These are phyloP conservation scores for Ceratobasidium sp. DNA, from an alignment of 1,284 basidiomycete species.

Conservation along the genomic window DNA sequence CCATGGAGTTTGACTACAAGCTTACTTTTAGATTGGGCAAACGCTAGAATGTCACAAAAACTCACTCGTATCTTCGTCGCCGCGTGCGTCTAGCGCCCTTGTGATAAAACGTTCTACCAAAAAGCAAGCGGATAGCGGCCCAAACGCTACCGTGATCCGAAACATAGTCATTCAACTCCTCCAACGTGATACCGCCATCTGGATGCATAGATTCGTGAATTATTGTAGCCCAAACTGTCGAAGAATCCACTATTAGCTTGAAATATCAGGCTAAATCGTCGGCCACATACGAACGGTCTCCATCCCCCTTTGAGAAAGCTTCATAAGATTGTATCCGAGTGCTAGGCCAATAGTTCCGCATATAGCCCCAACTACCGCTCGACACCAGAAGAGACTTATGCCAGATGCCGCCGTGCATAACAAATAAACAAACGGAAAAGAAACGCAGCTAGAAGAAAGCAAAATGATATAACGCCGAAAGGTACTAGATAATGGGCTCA, in stretches of 20 bases:
- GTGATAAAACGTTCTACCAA: constrained; percentile 29
- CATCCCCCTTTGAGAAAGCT: constrained; percentile 21
- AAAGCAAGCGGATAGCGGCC: constrained; percentile 26
- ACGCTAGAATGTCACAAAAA: not conserved
- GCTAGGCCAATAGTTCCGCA: constrained; percentile 22
- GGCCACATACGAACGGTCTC: constrained; percentile 23
- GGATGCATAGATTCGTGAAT: constrained; percentile 43
- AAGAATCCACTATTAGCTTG: not conserved
- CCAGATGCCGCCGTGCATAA: constrained; percentile 17
- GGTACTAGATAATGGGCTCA: no score
- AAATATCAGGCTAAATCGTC: no score
- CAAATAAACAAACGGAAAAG: constrained; percentile 31
- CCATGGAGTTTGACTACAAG: constrained; percentile 32
- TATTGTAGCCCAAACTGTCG: constrained; percentile 33
- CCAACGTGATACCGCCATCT: constrained; percentile 36
- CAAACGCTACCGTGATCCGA: constrained; percentile 19
- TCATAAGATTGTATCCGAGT: constrained; percentile 32
- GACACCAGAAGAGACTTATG: constrained; percentile 3
- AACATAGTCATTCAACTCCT: constrained; percentile 28
- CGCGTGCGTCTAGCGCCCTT: constrained; percentile 31
- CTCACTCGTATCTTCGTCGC: constrained; percentile 35
- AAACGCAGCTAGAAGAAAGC: not conserved
- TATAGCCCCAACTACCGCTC: constrained; percentile 31
- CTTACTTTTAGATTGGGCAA: not conserved
- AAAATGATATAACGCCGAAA: not conserved